A percentile compares a stretch with the other conserved stretches of the same genome.
Evolutionary conservation across 2,329 filamentous ascomycete genomes (phyloP).

Genomic region (Neophaeococcomyces aloes): DNA sequence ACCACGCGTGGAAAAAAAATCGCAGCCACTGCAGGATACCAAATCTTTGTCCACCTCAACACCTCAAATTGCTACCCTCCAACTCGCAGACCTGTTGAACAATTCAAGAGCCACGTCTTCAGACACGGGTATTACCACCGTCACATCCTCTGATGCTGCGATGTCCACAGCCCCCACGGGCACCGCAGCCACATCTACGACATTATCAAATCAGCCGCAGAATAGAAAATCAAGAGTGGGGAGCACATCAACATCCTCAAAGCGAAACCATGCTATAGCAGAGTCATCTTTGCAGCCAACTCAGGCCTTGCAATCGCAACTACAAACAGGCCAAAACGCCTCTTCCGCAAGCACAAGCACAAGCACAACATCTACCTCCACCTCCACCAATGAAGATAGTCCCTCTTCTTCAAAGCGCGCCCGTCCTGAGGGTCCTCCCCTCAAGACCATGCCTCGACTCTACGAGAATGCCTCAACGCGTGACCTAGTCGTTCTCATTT

Average conservation of each 20-base stretch:
- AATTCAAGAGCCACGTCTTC: neutral
- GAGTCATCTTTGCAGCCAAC: neutral
- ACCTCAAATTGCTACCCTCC: neutral
- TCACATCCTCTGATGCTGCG: slow-evolving; percentile 1
- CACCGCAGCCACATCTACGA: slow-evolving; percentile 24
- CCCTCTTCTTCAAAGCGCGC: slow-evolving; percentile 32
- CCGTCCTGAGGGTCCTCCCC: slow-evolving; percentile 34
- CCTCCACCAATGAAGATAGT: neutral
- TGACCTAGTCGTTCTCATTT: slow-evolving; percentile 81
- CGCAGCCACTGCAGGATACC: neutral
- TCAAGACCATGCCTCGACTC: slow-evolving; percentile 49
- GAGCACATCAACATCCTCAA: neutral
- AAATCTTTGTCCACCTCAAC: neutral
- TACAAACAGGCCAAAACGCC: neutral
- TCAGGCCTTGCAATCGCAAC: neutral
- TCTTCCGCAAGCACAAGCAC: neutral
- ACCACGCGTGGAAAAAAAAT: neutral
- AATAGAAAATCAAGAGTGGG: neutral
- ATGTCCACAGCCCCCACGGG: neutral
- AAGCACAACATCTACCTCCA: neutral
- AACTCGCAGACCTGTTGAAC: neutral
- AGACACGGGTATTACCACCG: neutral
- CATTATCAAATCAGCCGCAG: slow-evolving; percentile 4
- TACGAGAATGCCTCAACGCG: slow-evolving; percentile 77
- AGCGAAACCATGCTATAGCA: neutral